Evolutionary conservation across 2,329 filamentous ascomycete genomes (phyloP), one percentile per base, ranked within the genome.

Genomic region (Aspergillus vadensis): DNA sequence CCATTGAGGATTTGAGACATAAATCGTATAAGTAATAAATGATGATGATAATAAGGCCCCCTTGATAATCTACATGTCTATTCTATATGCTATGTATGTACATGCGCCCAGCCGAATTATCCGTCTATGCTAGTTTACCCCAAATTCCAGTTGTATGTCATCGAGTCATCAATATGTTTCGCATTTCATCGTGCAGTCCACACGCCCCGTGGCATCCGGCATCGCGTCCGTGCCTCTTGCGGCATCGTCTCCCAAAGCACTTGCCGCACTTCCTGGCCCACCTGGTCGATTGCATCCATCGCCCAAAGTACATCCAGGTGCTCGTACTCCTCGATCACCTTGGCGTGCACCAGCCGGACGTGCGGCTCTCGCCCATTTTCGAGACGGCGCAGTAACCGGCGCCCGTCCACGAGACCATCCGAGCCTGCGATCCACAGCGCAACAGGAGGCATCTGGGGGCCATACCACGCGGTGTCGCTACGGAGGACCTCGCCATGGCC

Each of bases 241-340:
- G 81, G 75, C 58, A 83, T 81, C 1, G 91, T 96, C 75, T 88
- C 88, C 93, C 93, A 97, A 12, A 97, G 76, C 14, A 96, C 88
- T 69, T 94, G 88, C 30, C 87, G 84, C 0, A 97, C 80, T 77
- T 96, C 93, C 59, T 81, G 83, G 5, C 93, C 95, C 0, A 97
- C 91, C 73, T 94, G 86, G 51, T 94, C 88, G 15, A 92, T 86
- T 0, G 88, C 87, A 71, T 97, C 92, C 82, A 97, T 91, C 0
- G 93, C 92, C 94, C 94, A 97, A 39, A 98, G 87, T 1, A 97
- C 91, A 77, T 97, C 94, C 4, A 98, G 83, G 76, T 98, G 94
- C 78, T 97, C 94, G 73, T 97, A 96, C 50, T 89, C 91, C 2
- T 91, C 87, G 47, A 97, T 90, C 21, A 96, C 81, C 72, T 91